phyloP scores from a whole-genome alignment of 257 asterid species.

The Verbascum thapsus region DNA sequence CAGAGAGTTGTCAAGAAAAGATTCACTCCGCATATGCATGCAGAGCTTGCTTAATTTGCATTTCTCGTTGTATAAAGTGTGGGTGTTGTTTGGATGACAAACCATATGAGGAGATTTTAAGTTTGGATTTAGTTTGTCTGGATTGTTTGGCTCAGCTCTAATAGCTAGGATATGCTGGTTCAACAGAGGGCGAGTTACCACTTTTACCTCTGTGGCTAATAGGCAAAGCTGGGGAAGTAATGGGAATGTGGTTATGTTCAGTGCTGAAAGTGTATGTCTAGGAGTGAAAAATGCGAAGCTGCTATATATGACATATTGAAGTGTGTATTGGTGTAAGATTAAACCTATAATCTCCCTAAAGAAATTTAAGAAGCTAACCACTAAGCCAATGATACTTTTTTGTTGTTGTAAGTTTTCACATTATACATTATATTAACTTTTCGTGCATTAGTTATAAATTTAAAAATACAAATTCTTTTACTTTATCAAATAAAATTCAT shows the following conservation, averaged over 20 bases:
- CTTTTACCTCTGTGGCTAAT: constrained; percentile 45
- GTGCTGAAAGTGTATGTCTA: not conserved
- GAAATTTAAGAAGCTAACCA: too few species aligned
- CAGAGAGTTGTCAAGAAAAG: constrained; percentile 54
- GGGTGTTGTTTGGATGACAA: constrained; percentile 69
- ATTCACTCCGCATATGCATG: constrained; percentile 45
- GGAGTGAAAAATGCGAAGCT: too few species aligned
- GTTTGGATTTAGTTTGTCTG: constrained; percentile 46
- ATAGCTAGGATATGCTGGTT: constrained; percentile 35
- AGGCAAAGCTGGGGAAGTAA: not conserved
- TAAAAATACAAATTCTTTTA: too few species aligned
- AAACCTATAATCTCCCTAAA: too few species aligned
- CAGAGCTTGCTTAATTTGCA: constrained; percentile 68
- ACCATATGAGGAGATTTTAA: constrained; percentile 63
- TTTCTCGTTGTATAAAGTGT: constrained; percentile 67
- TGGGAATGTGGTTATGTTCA: constrained; percentile 2
- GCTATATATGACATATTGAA: not conserved
- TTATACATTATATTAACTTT: too few species aligned
- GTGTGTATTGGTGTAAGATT: too few species aligned
- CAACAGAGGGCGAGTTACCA: too few species aligned
- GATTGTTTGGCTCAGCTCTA: constrained; percentile 49
- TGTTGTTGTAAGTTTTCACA: too few species aligned
- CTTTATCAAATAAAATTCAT: too few species aligned
- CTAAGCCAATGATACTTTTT: too few species aligned
- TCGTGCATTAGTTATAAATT: too few species aligned